A percentile compares a stretch with the other conserved stretches of the same genome.
Evolutionary conservation across 2,329 filamentous ascomycete species (phyloP).

Genomic region (Penicillium decumbens): DNA sequence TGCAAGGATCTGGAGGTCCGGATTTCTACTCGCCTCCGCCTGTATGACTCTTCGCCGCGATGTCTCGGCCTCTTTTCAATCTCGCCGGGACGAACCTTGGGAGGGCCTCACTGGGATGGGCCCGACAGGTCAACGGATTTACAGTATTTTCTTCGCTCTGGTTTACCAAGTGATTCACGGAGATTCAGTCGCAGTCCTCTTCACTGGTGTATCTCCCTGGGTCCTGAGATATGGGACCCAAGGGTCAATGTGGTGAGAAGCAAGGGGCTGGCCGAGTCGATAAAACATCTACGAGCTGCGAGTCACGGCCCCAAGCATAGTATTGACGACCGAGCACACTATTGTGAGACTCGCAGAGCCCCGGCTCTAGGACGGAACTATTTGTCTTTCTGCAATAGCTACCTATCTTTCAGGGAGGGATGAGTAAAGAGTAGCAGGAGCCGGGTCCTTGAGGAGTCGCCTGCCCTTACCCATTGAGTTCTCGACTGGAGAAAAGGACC

Average conservation of each 20-base stretch:
- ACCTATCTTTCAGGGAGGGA: not conserved
- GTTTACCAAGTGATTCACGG: not conserved
- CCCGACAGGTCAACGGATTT: not conserved
- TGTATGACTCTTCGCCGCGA: slow-evolving; percentile 13
- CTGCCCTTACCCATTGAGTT: slow-evolving; percentile 12
- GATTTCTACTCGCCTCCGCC: slow-evolving; percentile 13
- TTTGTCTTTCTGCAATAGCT: not conserved
- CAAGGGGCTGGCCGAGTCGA: slow-evolving; percentile 20
- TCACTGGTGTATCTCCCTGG: not conserved
- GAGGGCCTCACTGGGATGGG: not conserved
- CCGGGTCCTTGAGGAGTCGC: not conserved
- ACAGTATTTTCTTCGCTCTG: not conserved
- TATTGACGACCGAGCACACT: slow-evolving; percentile 8
- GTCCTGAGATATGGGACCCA: slow-evolving; percentile 2
- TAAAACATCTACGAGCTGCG: slow-evolving; percentile 5
- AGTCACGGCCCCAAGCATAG: slow-evolving; percentile 3
- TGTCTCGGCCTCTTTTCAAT: slow-evolving; percentile 21
- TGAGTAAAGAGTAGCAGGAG: not conserved
- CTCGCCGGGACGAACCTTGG: slow-evolving; percentile 1
- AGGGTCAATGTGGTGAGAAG: slow-evolving; percentile 19
- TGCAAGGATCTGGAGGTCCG: slow-evolving; percentile 13
- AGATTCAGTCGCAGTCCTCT: not conserved
- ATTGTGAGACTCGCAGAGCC: slow-evolving; percentile 5
- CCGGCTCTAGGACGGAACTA: not conserved
- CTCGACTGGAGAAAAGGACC: slow-evolving; percentile 9